Evolutionary conservation across 2,329 filamentous ascomycete species (phyloP), one percentile per base, ranked within the genome.

Genomic region (Arthrobotrys pseudoclavata): DNA sequence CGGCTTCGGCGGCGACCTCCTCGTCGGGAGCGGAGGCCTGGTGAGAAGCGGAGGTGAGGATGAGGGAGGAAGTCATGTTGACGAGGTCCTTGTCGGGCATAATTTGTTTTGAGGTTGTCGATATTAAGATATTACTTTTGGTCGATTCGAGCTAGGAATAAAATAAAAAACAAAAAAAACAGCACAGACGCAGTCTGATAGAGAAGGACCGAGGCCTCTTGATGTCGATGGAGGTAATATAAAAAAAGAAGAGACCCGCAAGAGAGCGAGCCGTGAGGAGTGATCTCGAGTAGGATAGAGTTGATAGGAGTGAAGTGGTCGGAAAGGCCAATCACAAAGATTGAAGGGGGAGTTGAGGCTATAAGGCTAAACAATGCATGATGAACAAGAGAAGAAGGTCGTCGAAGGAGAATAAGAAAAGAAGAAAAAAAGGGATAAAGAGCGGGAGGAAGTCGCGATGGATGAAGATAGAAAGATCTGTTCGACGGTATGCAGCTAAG

Each of bases 1-100:
- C 95, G 62, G 90, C 87, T 82, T 97, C 95, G 80, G 91, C 88
- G 74, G 87, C 85, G 80, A 90, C 83, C 70, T 97, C 94, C 75
- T 90, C 88, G 63, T 89, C 88, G 50, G 84, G 84, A 82, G 82
- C 79, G 83, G 82, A 45, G 22, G 37, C 4, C 52, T 42, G 45
- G 22, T 76, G 48, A 18, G 31, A 20, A n/a, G 66, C 29, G 13
- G 66, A 42, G 18, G 18, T n/a, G 55, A 60, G 7, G 34, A 24
- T 24, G 20, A 50, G 20, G 15, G 47, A 50, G 18, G 55, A 66
- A 15, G 60, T 40, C 40, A 62, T 66, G 60, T 47, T 47, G 66
- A 42, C 18, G 66, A 45, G n/a, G 50, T 22, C 50, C 31, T 53
- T 69, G 29, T 69, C 53, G 53, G 67, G 18, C 67, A 69, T 69